phyloP scores from a whole-genome alignment of 805 yeast genomes.

The Candida nanaspora region DNA sequence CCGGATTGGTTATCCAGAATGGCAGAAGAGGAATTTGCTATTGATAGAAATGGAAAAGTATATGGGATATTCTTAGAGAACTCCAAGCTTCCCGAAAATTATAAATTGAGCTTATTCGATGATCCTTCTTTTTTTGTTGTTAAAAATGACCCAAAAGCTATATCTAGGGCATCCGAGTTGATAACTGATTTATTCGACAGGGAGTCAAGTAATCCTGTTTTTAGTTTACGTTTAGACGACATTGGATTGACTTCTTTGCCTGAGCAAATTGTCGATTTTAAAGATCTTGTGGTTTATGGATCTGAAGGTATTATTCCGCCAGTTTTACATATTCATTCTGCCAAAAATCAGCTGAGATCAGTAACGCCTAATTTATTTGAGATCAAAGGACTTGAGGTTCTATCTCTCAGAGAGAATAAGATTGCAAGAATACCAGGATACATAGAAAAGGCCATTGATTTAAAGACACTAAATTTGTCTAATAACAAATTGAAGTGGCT shows the following conservation, averaged over 20 bases:
- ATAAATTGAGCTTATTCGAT: constrained; percentile 23
- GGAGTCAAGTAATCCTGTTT: constrained; percentile 23
- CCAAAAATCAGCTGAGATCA: constrained; percentile 40
- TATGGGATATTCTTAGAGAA: constrained; percentile 24
- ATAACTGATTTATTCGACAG: constrained; percentile 42
- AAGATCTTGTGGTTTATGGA: constrained; percentile 42
- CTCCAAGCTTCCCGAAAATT: constrained; percentile 21
- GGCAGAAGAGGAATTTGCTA: constrained; percentile 34
- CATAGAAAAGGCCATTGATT: constrained; percentile 31
- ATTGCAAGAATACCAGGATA: constrained; percentile 39
- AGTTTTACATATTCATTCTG: constrained; percentile 39
- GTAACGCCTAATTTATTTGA: constrained; percentile 46
- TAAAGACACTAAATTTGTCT: constrained; percentile 46
- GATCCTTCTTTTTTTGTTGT: constrained; percentile 27
- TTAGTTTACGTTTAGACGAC: constrained; percentile 40
- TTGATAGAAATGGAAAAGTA: constrained; percentile 38
- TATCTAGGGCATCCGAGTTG: constrained; percentile 30
- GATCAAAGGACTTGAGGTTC: constrained; percentile 40
- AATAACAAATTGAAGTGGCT: constrained; percentile 43
- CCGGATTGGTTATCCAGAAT: constrained; percentile 1
- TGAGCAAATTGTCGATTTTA: constrained; percentile 50
- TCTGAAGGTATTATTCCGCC: constrained; percentile 27
- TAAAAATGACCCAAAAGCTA: constrained; percentile 13
- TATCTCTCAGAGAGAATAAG: constrained; percentile 45
- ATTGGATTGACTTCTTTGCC: constrained; percentile 44